phyloP scores from a whole-genome alignment of 83 land plant genomes.

The Picea abies region DNA sequence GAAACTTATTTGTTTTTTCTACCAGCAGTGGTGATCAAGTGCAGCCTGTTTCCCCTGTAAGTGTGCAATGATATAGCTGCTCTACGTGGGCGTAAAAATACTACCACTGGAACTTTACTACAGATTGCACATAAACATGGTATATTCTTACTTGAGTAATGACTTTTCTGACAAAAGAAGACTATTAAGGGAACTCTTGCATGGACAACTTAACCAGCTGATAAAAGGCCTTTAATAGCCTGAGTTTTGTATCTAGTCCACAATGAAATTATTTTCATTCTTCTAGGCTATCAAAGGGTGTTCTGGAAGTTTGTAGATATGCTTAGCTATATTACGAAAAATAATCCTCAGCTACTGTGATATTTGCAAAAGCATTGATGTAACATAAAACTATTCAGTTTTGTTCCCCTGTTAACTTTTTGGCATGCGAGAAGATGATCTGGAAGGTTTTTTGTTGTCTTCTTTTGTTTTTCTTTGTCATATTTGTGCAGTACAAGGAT shows the following conservation, averaged over 20 bases:
- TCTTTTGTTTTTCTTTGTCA: background rate
- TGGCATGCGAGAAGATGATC: background rate
- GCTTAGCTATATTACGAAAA: background rate
- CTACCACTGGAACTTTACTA: background rate
- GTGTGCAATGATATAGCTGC: constrained; percentile 6
- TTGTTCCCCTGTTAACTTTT: background rate
- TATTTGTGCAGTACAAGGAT: background rate
- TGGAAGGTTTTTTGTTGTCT: background rate
- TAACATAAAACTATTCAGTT: background rate
- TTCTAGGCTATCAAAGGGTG: constrained; percentile 2
- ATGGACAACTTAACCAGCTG: background rate
- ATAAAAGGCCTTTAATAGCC: background rate
- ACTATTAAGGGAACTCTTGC: background rate
- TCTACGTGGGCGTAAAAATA: background rate
- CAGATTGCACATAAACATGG: background rate
- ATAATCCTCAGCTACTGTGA: background rate
- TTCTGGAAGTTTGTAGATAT: constrained; percentile 3
- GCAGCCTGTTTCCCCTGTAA: constrained; percentile 16
- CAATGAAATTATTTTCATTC: background rate
- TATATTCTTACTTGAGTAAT: background rate
- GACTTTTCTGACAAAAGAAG: constrained; percentile 5
- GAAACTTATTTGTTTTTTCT: constrained; percentile 3
- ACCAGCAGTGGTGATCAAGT: constrained; percentile 4
- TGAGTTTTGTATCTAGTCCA: constrained; percentile 10
- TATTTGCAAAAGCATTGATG: constrained; percentile 8